Base-by-base conservation (phyloP, 1,284 basidiomycete genomes). In the Coniferiporia weirii region DNA sequence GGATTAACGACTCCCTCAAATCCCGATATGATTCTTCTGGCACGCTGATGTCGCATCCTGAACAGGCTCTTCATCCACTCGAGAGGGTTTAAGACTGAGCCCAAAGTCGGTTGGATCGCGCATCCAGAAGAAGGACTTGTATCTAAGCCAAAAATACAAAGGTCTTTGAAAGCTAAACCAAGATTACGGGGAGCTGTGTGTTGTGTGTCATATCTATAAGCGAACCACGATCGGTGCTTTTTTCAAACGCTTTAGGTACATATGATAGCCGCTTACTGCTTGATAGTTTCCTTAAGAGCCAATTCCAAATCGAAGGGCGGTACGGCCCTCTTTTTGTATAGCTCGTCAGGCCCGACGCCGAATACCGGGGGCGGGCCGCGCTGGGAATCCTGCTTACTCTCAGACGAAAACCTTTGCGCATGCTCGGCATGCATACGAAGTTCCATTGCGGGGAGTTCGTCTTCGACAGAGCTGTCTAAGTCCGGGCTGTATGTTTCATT, bases 1-100 rank as follows among this genome's bases (percentile, higher is more conserved):
- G 84, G 81, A 13, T 74, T 70, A 36, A 84, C 72, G 13, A 76
- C 72, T 9, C 82, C 83, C 43, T 78, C 73, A 61, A 84, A 83
- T 0, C 74, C 76, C 20, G 55, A 62, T 0, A 84, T 69, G 43
- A 82, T 79, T 49, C 79, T 72, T 45, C 77, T 73, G 4, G 74
- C 65, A 5, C 71, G 72, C 0, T 78, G 78, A 54, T 74, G 72
- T 7, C 76, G 70, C 6, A 65, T 43, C 36, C 27, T 52, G n/a
- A 36, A 12, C 19, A 55, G 17, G 8, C 19, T 45, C 40, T 46
- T 55, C 10, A 46, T n/a, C 53, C 53, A 55, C 9, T 46, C 53
- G 8, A 63, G 36, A 0, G 78, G 79, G 57, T 76, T 74, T 46
- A 81, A 64, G 17, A 66, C 9, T 1, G 78, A 78, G 19, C 73